Conservation (phyloP, 2,329 filamentous ascomycete species). For the Aspergillus puulaauensis region DNA sequence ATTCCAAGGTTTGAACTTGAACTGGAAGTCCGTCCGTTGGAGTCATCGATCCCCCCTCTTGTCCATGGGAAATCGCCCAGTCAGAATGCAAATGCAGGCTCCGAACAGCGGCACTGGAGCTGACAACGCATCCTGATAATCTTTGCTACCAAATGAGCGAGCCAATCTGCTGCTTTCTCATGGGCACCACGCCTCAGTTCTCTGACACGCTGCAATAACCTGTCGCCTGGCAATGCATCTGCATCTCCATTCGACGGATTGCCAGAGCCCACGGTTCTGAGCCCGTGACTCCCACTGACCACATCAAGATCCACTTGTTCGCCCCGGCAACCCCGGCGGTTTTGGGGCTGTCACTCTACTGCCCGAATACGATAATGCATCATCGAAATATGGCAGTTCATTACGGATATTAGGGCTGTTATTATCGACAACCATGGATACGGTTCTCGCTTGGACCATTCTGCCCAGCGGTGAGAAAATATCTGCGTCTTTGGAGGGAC, state of each 20-base stretch:
- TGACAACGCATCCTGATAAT: slow-evolving; percentile 23
- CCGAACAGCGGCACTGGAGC: slow-evolving; percentile 14
- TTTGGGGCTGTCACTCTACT: slow-evolving; percentile 9
- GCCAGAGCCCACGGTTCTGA: background rate
- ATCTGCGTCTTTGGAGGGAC: background rate
- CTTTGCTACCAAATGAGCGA: slow-evolving; percentile 15
- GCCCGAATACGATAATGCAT: background rate
- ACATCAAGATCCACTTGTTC: slow-evolving; percentile 9
- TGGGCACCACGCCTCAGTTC: slow-evolving; percentile 11
- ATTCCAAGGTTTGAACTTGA: background rate
- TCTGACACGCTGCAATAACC: slow-evolving; percentile 12
- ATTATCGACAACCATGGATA: too few relatives aligned
- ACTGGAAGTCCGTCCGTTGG: background rate
- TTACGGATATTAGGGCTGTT: too few relatives aligned
- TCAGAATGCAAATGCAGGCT: slow-evolving; percentile 9
- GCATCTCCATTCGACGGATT: background rate
- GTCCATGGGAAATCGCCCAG: slow-evolving; percentile 6
- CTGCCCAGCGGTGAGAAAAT: background rate
- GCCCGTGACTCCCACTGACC: slow-evolving; percentile 12
- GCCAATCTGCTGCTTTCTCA: slow-evolving; percentile 8
- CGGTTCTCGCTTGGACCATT: background rate
- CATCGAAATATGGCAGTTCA: slow-evolving; percentile 1
- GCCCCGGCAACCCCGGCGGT: slow-evolving; percentile 14
- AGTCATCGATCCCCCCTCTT: background rate
- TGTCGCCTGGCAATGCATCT: background rate